Evolutionary conservation across 176 grass and related monocot species (phyloP), one percentile per base, ranked within the genome.

Genomic region (Otatea glauca): DNA sequence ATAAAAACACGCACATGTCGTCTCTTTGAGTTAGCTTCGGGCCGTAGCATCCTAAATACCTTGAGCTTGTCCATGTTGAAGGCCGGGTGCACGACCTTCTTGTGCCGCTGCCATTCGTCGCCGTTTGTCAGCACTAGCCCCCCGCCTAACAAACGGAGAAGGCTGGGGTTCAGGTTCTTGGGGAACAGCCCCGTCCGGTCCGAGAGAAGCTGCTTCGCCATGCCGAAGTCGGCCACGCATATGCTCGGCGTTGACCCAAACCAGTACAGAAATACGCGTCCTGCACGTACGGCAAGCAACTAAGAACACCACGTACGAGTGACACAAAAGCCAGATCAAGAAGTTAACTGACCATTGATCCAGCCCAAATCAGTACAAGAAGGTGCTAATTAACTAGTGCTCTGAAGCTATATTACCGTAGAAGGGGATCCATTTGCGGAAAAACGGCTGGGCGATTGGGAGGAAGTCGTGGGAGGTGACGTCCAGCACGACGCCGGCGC

Each of bases 1-100:
- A 51, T 51, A 17, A 9, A 24, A 23, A 3, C 11, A 67, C 45
- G 1, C 11, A 35, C 16, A 13, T 27, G 38, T 38, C 32, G 29
- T 51, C 49, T 5, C 49, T 18, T 5, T 18, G 48, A 72, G 20
- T 17, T 20, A 47, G 44, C 44, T 60, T 39, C 9, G 49, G 37
- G n/a, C 44, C 50, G 60, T 17, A 17, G 56, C 29, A 6, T 38
- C 15, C 5, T 32, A 14, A 11, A 3, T 76, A 87, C 89, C 92
- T 94, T 94, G 80, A 94, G 89, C 65, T 94, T 94, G 76, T 94
- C 86, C 24, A 81, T 78, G 83, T 85, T 78, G 89, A 94, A 94
- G 27, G 89, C 92, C 18, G 92, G 92, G 70, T 89, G 90, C 25
- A 94, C 70, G 1, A 89, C 83, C 74, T 73, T 91, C 53, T 69